Percentiles rank a stretch among this genome's conserved stretches.
phyloP scores from a whole-genome alignment of 2,329 filamentous ascomycete genomes.

The Aureobasidium sp. region DNA sequence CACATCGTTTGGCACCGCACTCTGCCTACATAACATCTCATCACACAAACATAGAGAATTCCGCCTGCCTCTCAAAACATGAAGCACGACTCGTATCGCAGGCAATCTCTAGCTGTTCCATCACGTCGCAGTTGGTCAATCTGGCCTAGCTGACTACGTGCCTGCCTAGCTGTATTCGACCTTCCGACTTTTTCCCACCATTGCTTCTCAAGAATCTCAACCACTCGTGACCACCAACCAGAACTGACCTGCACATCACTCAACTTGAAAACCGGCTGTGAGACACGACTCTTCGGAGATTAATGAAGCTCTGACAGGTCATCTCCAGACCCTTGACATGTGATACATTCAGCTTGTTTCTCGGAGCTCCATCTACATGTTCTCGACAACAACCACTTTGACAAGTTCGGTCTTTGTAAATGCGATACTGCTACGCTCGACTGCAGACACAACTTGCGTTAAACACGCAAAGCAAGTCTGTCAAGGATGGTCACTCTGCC shows the following conservation, averaged over 20 bases:
- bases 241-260: no score
- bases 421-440: neutral
- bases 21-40: neutral
- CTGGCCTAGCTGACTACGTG: neutral
- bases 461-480: neutral
- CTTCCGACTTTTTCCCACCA: no score
- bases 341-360: neutral
- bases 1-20: neutral
- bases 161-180: neutral
- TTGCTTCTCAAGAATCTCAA: neutral
- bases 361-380: no score
- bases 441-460: neutral
- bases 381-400: neutral
- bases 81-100: no score
- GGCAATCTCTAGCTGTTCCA: no score
- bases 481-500: neutral
- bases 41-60: neutral
- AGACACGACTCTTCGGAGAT: neutral
- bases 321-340: constrained; percentile 1
- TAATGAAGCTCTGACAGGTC: neutral
- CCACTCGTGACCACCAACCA: neutral
- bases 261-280: neutral
- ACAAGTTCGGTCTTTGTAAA: neutral
- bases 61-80: no score
- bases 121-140: neutral